Base-by-base conservation (phyloP, 2,329 filamentous ascomycete genomes). In the Nemania sp. region DNA sequence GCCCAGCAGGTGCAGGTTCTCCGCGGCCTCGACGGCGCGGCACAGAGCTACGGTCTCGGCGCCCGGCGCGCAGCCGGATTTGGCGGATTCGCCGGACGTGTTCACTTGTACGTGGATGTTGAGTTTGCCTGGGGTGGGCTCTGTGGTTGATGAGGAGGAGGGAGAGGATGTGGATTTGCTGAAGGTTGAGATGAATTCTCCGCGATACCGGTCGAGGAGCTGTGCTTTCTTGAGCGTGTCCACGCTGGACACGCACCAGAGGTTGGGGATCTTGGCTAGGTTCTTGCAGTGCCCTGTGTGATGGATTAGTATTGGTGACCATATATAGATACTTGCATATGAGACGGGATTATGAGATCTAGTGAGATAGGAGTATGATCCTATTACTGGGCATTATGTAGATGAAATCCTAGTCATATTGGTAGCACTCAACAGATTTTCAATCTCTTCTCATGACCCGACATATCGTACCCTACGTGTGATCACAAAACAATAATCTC, bases 41-140 rank as follows among this genome's bases (percentile, higher is more conserved):
- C 90, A 93, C 33, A 97, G 75, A 0, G 74, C 77, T 1, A 83
- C 70, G 42, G 83, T 77, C 50, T 88, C 76, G 12, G 80, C 74
- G 1, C 79, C 80, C 0, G 92, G 93, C 5, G 83, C 76, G 40
- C 91, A 86, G 17, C 94, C 94, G 3, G 89, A 90, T 75, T 99
- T 99, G 63, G 80, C 80, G 43, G 83, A 84, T 70, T 97, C 94
- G 49, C 90, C 91, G 0, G 90, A 95, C 0, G 94, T 99, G 74
- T 99, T 99, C 63, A 99, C 86, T 74, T 99, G 94, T 15, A 99
- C 86, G 75, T 94, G 91, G 24, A 99, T 79, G 51, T 85, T 77
- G 62, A 97, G 75, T 54, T 75, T 60, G 20, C 49, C 39, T 74
- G 44, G 72, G 65, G 2, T 69, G 3, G 47, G 17, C 11, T 34